Evolutionary conservation across 2,329 filamentous ascomycete species (phyloP).

Genomic region (Orbilia brochopaga): DNA sequence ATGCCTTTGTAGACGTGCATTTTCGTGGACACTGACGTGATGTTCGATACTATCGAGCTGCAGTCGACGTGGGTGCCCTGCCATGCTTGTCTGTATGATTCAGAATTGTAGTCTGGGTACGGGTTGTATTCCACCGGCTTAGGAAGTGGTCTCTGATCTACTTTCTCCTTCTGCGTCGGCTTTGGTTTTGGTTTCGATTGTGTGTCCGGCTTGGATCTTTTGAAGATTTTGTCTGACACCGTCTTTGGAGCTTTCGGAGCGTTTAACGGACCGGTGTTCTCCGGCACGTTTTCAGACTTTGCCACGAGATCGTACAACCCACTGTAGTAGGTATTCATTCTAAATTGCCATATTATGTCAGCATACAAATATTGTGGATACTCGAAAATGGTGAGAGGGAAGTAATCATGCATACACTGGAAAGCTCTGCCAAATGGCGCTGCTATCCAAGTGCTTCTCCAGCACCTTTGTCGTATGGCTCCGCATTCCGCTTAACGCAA

Average conservation of each 20-base stretch:
- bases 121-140: conserved; percentile 65
- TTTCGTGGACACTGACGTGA: conserved; percentile 16
- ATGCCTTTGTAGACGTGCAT: conserved; percentile 63
- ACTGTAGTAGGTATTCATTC: conserved; percentile 82
- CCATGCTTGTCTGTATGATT: conserved; percentile 62
- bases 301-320: conserved; percentile 76
- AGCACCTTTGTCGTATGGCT: conserved; percentile 29
- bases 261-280: conserved; percentile 73
- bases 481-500: conserved; percentile 35
- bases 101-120: conserved; percentile 69
- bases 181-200: conserved; percentile 56
- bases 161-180: conserved; percentile 61
- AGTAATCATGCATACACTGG: conserved; percentile 21
- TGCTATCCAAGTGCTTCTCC: conserved; percentile 29
- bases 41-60: conserved; percentile 41
- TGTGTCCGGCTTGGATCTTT: conserved; percentile 57
- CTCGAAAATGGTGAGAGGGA: conserved; percentile 17
- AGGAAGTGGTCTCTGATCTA: conserved; percentile 56
- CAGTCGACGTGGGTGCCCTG: conserved; percentile 58
- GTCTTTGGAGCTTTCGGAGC: conserved; percentile 56
- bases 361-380: conserved; percentile 63
- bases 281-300: conserved; percentile 71
- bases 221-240: conserved; percentile 14
- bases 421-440: conserved; percentile 43
- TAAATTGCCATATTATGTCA: conserved; percentile 25